Evolutionary conservation across 176 grass and related monocot species (phyloP).

Genomic region (Hordeum marinum): DNA sequence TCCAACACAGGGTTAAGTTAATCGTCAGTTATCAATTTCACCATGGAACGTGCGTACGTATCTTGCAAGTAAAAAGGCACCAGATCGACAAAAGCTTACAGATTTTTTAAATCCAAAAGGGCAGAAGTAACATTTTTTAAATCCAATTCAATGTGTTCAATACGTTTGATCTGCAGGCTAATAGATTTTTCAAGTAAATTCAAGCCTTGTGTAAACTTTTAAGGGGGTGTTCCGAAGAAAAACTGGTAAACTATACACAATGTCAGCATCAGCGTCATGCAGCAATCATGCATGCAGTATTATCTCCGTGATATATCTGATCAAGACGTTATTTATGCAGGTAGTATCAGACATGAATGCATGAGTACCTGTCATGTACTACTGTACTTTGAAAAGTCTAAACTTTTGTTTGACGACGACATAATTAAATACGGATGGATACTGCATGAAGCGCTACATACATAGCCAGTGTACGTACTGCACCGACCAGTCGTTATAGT

Average conservation of each 20-base stretch:
- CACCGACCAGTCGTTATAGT: conserved; percentile 6
- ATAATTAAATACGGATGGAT: not conserved
- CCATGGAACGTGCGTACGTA: not conserved
- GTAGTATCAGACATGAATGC: not conserved
- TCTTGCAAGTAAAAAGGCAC: not conserved
- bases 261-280: not conserved
- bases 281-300: not conserved
- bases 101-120: no score
- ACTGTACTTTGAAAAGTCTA: not conserved
- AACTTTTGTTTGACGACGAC: not conserved
- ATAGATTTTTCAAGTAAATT: no score
- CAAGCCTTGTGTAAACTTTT: no score
- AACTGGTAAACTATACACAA: no score
- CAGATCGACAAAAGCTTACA: not conserved
- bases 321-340: not conserved
- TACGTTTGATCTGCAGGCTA: no score
- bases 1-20: not conserved
- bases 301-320: not conserved
- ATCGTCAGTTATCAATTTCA: not conserved
- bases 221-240: no score
- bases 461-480: not conserved
- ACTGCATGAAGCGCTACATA: not conserved
- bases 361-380: not conserved
- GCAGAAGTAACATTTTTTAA: no score
- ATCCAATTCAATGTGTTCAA: no score